Base-by-base conservation (phyloP, 2,329 filamentous ascomycete species). In the Thermomyces lanuginosus region DNA sequence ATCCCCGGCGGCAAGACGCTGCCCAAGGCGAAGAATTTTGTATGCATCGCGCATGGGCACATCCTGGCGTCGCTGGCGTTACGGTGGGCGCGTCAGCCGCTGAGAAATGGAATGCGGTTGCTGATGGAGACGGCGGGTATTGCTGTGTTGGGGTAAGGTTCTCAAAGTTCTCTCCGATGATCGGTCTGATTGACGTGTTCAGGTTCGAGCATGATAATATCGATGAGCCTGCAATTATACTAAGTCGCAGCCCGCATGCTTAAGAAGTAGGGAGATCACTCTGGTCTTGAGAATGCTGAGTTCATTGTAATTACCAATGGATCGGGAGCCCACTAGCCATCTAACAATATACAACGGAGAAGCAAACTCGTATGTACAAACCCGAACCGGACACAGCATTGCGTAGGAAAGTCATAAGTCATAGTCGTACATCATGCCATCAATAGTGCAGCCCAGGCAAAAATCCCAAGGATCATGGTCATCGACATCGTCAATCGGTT, bases 101-200 rank as follows among this genome's bases (percentile, higher is more conserved):
- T 93, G 32, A 66, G 70, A n/a, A n/a, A n/a, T 29, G 74, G 82
- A 26, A 82, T 81, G 20, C 69, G 73, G 4, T 72, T 93, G 47
- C 61, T 92, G 34, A 58, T 93, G n/a, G 84, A 93, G 49, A 78
- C 81, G 4, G 81, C 81, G n/a, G 81, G 79, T 38, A 73, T 89
- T 1, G 80, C 78, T 0, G 79, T 77, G 2, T 48, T 91, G 40
- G 86, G 76, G 73, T 76, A 43, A 45, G 58, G 22, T 9, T 12
- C 6, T 27, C n/a, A 15, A 3, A 8, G 14, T 21, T 26, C 9
- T 8, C 8, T 27, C 13, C 13, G 12, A 19, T 9, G 8, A 6
- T 19, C 6, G 7, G 9, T 12, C 16, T 11, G 8, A 8, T 13
- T 13, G 21, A 23, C 21, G 19, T 19, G 24, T 14, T 15, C 38